These are phyloP conservation scores for Przewalskia tangutica DNA, from an alignment of 257 asterid genomes.

Conservation along the genomic window DNA sequence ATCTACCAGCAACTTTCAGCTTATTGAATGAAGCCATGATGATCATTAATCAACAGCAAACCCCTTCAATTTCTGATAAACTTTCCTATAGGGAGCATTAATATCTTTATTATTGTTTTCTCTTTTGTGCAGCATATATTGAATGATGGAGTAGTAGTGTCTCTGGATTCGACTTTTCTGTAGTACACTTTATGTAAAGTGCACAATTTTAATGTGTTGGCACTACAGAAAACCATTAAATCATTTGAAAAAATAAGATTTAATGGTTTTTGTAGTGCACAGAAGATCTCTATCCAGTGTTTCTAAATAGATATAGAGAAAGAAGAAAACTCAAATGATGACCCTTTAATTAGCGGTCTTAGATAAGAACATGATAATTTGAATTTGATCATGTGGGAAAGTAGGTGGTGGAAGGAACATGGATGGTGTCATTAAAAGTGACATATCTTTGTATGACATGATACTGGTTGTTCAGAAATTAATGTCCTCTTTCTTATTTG, in stretches of 20 bases:
- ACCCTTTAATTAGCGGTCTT: background rate
- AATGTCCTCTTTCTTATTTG: background rate
- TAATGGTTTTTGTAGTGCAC: no score
- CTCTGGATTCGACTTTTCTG: no score
- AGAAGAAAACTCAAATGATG: background rate
- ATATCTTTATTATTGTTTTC: background rate
- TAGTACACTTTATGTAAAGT: no score
- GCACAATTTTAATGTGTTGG: no score
- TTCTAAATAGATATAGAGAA: background rate
- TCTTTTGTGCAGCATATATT: background rate
- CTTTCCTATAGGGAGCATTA: background rate
- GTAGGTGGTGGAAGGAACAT: background rate
- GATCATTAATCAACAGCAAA: background rate
- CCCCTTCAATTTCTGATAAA: background rate
- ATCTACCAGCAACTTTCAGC: background rate
- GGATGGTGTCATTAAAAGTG: background rate
- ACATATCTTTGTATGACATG: background rate
- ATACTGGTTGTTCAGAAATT: background rate
- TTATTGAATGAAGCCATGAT: background rate
- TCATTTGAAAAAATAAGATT: no score
- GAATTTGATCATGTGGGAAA: background rate
- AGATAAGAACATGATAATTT: background rate
- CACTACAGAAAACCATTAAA: no score
- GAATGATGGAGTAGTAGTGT: background rate
- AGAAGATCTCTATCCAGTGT: no score